A percentile compares a stretch with the other conserved stretches of the same genome.
These are phyloP conservation scores for Rhodomyrtus psidioides DNA, from an alignment of 441 rosid species.

Conservation along the genomic window DNA sequence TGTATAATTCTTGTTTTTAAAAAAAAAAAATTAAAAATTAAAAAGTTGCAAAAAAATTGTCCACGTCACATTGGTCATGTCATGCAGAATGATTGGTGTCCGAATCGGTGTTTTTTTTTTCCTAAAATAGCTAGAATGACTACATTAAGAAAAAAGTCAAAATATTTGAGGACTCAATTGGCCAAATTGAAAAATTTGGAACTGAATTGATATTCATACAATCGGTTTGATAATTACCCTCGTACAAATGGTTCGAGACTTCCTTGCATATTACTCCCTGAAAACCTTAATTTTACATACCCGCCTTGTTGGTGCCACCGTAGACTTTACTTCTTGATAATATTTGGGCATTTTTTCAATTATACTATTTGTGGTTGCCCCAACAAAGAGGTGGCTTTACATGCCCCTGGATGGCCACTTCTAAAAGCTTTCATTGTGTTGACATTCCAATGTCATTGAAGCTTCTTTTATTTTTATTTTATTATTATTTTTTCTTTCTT, in stretches of 20 bases:
- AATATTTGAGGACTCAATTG: too few species aligned
- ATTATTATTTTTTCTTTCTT: neutral
- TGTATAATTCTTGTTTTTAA: neutral
- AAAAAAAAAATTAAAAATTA: too few species aligned
- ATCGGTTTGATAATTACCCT: neutral
- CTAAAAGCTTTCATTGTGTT: neutral
- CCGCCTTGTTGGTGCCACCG: neutral
- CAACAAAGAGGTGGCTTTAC: neutral
- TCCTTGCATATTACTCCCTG: neutral
- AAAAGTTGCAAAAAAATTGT: neutral
- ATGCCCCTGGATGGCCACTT: neutral
- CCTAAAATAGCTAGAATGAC: accelerated
- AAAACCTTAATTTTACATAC: neutral
- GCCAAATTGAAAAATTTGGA: neutral
- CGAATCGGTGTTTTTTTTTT: accelerated
- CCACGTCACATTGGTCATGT: accelerated
- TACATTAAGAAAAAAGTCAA: neutral
- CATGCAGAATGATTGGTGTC: accelerated
- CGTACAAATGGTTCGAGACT: neutral
- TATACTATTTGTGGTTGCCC: neutral
- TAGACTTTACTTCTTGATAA: neutral
- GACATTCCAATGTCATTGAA: neutral
- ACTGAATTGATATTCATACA: accelerated
- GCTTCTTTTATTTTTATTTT: neutral
- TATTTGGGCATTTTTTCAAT: neutral